Evolutionary conservation across 805 yeast species (phyloP), one percentile per base, ranked within the genome.

Genomic region (Sungouiozyma ichnusensis): DNA sequence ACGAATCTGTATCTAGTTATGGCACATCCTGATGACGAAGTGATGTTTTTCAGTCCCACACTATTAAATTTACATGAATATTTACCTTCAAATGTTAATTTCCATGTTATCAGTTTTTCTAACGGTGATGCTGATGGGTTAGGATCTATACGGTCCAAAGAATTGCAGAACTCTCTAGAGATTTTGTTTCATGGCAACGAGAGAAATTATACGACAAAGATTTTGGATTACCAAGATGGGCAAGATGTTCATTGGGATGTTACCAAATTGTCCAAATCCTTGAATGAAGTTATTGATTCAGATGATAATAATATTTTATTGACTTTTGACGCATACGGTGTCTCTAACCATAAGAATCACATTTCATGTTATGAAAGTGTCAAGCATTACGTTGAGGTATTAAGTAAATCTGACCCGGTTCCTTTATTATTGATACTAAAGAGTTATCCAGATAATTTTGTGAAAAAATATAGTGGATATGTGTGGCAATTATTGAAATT

Each of bases 11-110:
- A 24, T 24, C 29, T 80, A 37, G 64, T 90, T 11, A 79, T 87
- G 34, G 96, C 95, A 0, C 99, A 92, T 62, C 99, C 99, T 0
- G 99, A 92, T 62, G 99, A 92, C 60, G 99, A 92, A 63, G 88
- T 86, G 40, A 92, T 92, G 98, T 92, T 92, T 62, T 92, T 92
- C 54, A 77, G 86, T 1, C 98, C 98, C 0, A 68, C 58, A 9
- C 38, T 60, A 16, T 36, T 57, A 24, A 54, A 57, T 27, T 42
- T 59, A 32, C 45, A 59, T 40, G 34, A 31, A 3, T 16, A 40
- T 16, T 39, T 55, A 16, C 46, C 51, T 2, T 8, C 20, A 3
- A n/a, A 39, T 20, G 41, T 56, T 11, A 40, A 39, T 11, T 63
- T 87, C 14, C 69, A 73, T 33, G 54, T 88, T 11, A 54, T 86